These are phyloP conservation scores for Fagopyrum esculentum DNA, from an alignment of 148 eudicot species.

Conservation along the genomic window DNA sequence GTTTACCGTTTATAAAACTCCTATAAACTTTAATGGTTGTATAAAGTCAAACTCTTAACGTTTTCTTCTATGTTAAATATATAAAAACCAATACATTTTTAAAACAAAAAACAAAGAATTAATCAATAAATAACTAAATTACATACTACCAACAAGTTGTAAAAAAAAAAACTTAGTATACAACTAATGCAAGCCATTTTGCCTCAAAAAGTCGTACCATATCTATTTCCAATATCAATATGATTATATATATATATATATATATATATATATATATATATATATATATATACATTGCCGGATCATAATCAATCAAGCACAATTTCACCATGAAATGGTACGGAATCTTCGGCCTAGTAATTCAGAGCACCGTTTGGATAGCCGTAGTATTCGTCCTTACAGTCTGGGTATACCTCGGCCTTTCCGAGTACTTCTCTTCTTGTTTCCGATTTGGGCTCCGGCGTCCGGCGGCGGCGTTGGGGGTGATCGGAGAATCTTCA, in stretches of 20 bases:
- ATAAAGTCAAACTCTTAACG: background rate
- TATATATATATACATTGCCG: background rate
- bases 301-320: background rate
- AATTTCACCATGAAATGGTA: background rate
- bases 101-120: background rate
- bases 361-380: background rate
- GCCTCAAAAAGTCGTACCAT: too few species aligned
- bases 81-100: background rate
- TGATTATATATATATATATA: too few species aligned
- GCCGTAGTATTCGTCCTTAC: background rate
- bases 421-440: background rate
- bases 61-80: background rate
- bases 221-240: too few species aligned
- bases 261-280: background rate
- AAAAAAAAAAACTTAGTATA: too few species aligned
- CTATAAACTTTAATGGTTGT: background rate
- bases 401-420: background rate
- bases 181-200: too few species aligned
- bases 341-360: constrained; percentile 1
- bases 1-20: too few species aligned
- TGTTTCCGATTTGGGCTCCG: background rate
- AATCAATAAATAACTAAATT: background rate
- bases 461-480: background rate
- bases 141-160: background rate
- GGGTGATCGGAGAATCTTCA: background rate